Conservation (phyloP, 805 yeast genomes). For the Teunomyces panamensis region DNA sequence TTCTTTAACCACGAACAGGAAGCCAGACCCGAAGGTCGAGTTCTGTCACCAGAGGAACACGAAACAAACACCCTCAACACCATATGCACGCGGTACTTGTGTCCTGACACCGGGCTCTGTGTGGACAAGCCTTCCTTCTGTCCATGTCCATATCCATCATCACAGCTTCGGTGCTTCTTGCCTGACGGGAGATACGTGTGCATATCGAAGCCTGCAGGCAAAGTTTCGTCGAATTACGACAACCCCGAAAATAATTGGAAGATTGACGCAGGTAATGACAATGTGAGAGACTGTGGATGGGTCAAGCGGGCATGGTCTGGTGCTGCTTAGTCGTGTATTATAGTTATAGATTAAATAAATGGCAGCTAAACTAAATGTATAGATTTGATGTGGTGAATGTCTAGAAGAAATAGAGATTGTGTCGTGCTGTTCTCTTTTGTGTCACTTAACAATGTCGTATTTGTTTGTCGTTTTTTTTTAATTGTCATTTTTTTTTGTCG, state of each 20-base stretch:
- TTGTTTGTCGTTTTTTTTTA: not conserved
- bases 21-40: slow-evolving; percentile 21
- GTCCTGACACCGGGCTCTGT: slow-evolving; percentile 81
- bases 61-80: slow-evolving; percentile 37
- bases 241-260: slow-evolving; percentile 44
- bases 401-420: too few species aligned
- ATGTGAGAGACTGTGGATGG: slow-evolving; percentile 79
- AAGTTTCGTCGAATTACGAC: slow-evolving; percentile 27
- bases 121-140: slow-evolving; percentile 69
- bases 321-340: not conserved
- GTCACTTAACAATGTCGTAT: not conserved
- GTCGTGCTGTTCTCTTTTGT: too few species aligned
- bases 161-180: slow-evolving; percentile 76
- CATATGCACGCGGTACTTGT: slow-evolving; percentile 64
- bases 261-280: slow-evolving; percentile 50
- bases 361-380: not conserved
- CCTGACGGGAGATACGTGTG: slow-evolving; percentile 75
- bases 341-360: not conserved
- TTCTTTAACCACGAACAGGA: slow-evolving; percentile 22
- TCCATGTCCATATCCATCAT: slow-evolving; percentile 86
- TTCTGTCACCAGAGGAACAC: slow-evolving; percentile 31
- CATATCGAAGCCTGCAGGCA: slow-evolving; percentile 72
- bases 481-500: too few species aligned
- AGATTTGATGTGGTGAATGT: not conserved
- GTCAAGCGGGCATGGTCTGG: slow-evolving; percentile 72